Base-by-base conservation (phyloP, 208 protist genomes). In the Crithidia sp. region DNA sequence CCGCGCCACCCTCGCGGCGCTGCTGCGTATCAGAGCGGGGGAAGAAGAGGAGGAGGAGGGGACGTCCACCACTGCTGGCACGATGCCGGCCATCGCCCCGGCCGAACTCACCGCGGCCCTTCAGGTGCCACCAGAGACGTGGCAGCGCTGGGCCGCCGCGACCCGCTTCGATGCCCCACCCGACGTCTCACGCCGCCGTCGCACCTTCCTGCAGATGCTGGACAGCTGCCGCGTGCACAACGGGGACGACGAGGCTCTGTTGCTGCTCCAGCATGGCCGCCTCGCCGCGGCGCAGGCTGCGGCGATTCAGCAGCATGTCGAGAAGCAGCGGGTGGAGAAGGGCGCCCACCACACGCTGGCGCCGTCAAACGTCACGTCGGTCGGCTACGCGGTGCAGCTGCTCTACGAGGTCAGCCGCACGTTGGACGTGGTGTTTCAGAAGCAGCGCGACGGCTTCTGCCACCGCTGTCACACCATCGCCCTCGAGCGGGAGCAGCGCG, bases 361-460 rank as follows among this genome's bases (percentile, higher is more conserved):
- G 16, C 39, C 72, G 19, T 58, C 58, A 16, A 17, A 52, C 37
- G 54, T 47, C 43, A 41, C 68, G 14, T 62, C 73, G n/a, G 52
- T 76, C 49, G 79, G 66, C 17, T 85, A 85, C 72, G 40, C 40
- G 7, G 49, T 70, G 9, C 54, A 77, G n/a, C 10, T 75, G 4
- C 57, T 82, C 55, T 59, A 68, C 28, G 82, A 86, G 47, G 13
- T 84, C 3, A 60, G 73, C n/a, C 71, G 68, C 39, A 79, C 53
- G 13, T 40, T 87, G 59, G 71, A 73, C 45, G 54, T 47, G 50
- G 50, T 77, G 44, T 49, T 82, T 5, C 41, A 56, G 16, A 61
- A 73, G 19, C 84, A 86, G 71, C 77, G 79, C 16, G 54, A 64
- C 36, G 61, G 49, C 6, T 86, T 82, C 56, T 70, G 71, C 41